Conservation (phyloP, 805 yeast species). For the Metschnikowia colocasiae region DNA sequence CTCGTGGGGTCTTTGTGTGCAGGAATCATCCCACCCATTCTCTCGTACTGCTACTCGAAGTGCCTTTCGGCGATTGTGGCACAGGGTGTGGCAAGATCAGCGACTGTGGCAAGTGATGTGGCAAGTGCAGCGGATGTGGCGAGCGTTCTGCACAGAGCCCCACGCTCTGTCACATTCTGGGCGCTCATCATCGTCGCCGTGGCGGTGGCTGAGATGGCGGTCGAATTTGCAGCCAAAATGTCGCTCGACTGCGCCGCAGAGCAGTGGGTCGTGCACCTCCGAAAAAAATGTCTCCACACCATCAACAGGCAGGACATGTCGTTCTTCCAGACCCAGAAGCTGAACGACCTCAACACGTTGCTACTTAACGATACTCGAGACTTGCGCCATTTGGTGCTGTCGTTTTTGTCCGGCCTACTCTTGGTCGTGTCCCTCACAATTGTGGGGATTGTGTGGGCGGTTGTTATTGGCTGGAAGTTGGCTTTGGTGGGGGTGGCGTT, state of each 20-base stretch:
- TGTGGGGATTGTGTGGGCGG: constrained; percentile 74
- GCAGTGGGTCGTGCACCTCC: constrained; percentile 54
- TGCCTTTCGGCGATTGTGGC: constrained; percentile 53
- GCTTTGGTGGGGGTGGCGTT: constrained; percentile 78
- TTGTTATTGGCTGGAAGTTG: constrained; percentile 79
- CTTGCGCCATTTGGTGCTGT: constrained; percentile 59
- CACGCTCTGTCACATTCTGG: constrained; percentile 10
- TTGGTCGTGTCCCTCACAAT: constrained; percentile 52
- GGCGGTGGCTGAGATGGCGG: constrained; percentile 60
- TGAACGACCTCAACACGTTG: constrained; percentile 59
- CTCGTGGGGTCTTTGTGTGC: constrained; percentile 48
- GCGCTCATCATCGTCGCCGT: constrained; percentile 73
- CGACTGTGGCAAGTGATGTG: too few relatives aligned
- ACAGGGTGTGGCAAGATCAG: constrained; percentile 11
- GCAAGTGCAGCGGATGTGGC: not conserved
- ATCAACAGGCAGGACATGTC: constrained; percentile 49
- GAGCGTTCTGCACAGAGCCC: too few relatives aligned
- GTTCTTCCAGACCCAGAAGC: constrained; percentile 48
- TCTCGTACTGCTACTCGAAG: constrained; percentile 73
- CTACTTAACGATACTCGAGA: constrained; percentile 82
- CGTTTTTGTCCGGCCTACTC: constrained; percentile 52
- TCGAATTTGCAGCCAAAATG: constrained; percentile 49
- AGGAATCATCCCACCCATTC: constrained; percentile 69
- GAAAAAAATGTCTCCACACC: constrained; percentile 46
- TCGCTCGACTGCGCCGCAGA: constrained; percentile 61